A percentile compares a stretch with the other conserved stretches of the same genome.
Evolutionary conservation across 2,329 filamentous ascomycete species (phyloP).

Genomic region (Coniochaeta sp.): DNA sequence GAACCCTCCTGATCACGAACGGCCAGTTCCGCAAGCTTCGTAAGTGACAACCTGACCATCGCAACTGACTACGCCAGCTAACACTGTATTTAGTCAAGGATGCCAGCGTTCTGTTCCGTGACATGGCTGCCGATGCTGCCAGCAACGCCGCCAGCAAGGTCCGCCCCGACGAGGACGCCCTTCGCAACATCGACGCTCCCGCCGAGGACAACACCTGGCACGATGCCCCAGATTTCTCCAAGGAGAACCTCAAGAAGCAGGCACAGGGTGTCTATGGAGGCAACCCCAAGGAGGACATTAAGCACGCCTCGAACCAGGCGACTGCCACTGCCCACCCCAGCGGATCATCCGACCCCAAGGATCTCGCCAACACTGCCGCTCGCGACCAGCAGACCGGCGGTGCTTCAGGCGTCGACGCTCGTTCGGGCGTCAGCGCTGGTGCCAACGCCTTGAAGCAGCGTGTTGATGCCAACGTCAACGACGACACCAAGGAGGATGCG

Average conservation of each 20-base stretch:
- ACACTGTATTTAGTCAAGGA: slow-evolving; percentile 54
- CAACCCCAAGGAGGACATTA: slow-evolving; percentile 48
- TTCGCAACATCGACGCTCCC: slow-evolving; percentile 71
- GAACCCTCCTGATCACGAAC: slow-evolving; percentile 86
- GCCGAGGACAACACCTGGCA: slow-evolving; percentile 94
- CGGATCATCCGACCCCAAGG: slow-evolving; percentile 46
- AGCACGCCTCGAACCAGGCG: slow-evolving; percentile 53
- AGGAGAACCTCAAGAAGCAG: slow-evolving; percentile 62
- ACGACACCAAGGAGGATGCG: slow-evolving; percentile 49
- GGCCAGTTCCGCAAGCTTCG: slow-evolving; percentile 90
- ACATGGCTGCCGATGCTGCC: slow-evolving; percentile 88
- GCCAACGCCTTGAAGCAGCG: slow-evolving; percentile 43
- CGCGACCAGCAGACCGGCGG: slow-evolving; percentile 36
- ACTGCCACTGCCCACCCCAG: slow-evolving; percentile 48
- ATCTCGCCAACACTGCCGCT: slow-evolving; percentile 39
- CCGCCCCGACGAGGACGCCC: slow-evolving; percentile 69
- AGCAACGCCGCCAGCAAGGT: slow-evolving; percentile 68
- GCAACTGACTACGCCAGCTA: slow-evolving; percentile 5
- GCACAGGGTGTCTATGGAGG: slow-evolving; percentile 55
- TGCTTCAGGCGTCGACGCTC: slow-evolving; percentile 42
- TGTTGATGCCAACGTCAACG: slow-evolving; percentile 54
- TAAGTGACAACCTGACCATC: slow-evolving; percentile 35
- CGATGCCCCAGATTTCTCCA: slow-evolving; percentile 71
- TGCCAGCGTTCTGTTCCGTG: slow-evolving; percentile 71
- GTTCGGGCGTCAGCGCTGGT: slow-evolving; percentile 37